Base-by-base conservation (phyloP, 768 basidiomycete genomes). In the Cubamyces sp. region DNA sequence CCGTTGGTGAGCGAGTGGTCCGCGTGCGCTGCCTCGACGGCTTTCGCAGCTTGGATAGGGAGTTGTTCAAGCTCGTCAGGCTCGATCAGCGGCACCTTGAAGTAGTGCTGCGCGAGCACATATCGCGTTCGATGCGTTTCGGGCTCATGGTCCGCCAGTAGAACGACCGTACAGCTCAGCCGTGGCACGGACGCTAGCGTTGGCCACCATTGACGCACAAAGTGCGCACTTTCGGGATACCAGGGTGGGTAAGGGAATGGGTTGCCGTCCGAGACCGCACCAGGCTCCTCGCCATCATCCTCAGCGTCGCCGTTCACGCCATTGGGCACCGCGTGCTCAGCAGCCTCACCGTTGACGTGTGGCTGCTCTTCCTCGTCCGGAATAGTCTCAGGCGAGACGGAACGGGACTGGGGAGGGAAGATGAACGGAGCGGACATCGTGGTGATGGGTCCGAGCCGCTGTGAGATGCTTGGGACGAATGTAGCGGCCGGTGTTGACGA, bases 201-300 rank as follows among this genome's bases (percentile, higher is more conserved):
- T 1, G 89, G 89, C 89, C 89, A 91, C 89, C 89, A 91, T 63
- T 91, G 89, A 12, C 89, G 83, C 5, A 91, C 88, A 62, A 90
- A 91, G 73, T 90, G 88, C 0, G 87, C 88, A 52, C 82, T 84
- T 68, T 90, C 88, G 15, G 88, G 87, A 64, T 84, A 86, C 88
- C 87, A 90, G 0, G 81, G 79, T 0, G 86, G 87, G 68, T 81
- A 82, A 0, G 86, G 87, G 71, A 83, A 89, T 1, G 88, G 88
- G 60, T 88, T 88, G 0, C 77, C 76, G 19, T 75, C 5, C 66
- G 66, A 30, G 48, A 60, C 48, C 16, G 60, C 51, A 25, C 28
- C 58, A 5, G 43, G 47, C 6, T 18, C 48, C 6, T 19, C 57
- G 26, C 5, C 45, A 56, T 62, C 45, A 25, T 42, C 49, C 12